Base-by-base conservation (phyloP, 345 rosid genomes). In the Populus alba region DNA sequence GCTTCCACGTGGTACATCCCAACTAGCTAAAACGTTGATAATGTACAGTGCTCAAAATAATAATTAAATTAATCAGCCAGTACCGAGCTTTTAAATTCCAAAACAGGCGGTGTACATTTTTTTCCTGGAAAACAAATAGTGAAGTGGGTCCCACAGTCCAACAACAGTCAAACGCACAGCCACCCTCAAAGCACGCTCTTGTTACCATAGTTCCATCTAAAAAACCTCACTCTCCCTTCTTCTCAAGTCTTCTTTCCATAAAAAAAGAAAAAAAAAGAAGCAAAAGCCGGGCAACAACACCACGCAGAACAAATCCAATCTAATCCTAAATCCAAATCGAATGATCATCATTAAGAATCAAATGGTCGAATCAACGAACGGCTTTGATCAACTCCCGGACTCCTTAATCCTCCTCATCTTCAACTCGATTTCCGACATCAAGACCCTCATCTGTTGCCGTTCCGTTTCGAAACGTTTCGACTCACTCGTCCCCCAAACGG, bases 401-500 rank as follows among this genome's bases (percentile, higher is more conserved):
- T 77, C 86, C 25, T 68, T 90, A 49, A 76, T 90, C 80, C 71
- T 88, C 63, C 79, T 74, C 20, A 76, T 90, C 78, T 82, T 90
- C 86, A 87, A 85, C 81, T 77, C 77, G 3, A 75, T 90, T 68
- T 77, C 85, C 79, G 90, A 88, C 77, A 71, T 86, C 83, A 87
- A 86, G 77, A 25, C 88, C 63, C 79, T 90, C 2, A 75, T 84
- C 35, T 83, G 84, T 22, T 88, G 91, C 75, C 85, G 85, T 47
- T 84, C 85, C 70, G 86, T 88, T 66, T 90, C 90, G n/a, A 72
- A 83, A 69, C 85, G 89, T 12, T 88, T 90, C 88, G 74, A 79
- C 83, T 69, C 80, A 6, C 89, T 90, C 39, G 90, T 86, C 39
- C 85, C 86, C 1, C 82, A 86, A 59, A 80, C 87, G 15, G 86